Conservation (phyloP, 2,329 filamentous ascomycete species). For the Trichophyton schoenleinii region DNA sequence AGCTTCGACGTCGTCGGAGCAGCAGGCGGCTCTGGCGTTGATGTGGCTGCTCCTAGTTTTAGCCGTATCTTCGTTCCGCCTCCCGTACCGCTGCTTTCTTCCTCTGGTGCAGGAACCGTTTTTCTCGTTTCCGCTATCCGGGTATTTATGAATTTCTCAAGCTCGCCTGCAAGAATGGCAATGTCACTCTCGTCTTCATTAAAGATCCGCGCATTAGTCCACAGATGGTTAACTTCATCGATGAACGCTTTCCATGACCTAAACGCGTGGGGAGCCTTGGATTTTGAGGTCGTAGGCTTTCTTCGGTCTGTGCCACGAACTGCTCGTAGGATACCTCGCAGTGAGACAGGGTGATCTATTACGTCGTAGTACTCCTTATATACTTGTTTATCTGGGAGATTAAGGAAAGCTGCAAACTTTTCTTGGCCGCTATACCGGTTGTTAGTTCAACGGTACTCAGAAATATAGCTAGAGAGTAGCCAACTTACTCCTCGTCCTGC, state of each 20-base stretch:
- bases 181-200: conserved; percentile 89
- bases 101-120: conserved; percentile 53
- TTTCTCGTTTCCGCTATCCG: conserved; percentile 60
- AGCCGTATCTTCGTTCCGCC: conserved; percentile 65
- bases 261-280: conserved; percentile 46
- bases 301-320: conserved; percentile 61
- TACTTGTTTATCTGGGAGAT: conserved; percentile 60
- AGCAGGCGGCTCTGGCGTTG: conserved; percentile 30
- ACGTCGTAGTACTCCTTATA: conserved; percentile 72
- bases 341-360: conserved; percentile 66
- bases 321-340: conserved; percentile 64
- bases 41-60: conserved; percentile 44
- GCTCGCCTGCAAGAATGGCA: conserved; percentile 59
- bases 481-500: conserved; percentile 51
- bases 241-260: conserved; percentile 75
- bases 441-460: conserved; percentile 14
- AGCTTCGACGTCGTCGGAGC: conserved; percentile 40
- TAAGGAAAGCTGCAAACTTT: conserved; percentile 62
- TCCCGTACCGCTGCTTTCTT: conserved; percentile 19
- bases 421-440: conserved; percentile 44
- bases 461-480: conserved; percentile 11
- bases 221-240: conserved; percentile 66
- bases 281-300: conserved; percentile 42
- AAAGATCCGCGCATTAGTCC: conserved; percentile 78
- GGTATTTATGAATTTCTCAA: conserved; percentile 57